Conservation (phyloP, 2,329 filamentous ascomycete species). For the Trichoderma koningii region DNA sequence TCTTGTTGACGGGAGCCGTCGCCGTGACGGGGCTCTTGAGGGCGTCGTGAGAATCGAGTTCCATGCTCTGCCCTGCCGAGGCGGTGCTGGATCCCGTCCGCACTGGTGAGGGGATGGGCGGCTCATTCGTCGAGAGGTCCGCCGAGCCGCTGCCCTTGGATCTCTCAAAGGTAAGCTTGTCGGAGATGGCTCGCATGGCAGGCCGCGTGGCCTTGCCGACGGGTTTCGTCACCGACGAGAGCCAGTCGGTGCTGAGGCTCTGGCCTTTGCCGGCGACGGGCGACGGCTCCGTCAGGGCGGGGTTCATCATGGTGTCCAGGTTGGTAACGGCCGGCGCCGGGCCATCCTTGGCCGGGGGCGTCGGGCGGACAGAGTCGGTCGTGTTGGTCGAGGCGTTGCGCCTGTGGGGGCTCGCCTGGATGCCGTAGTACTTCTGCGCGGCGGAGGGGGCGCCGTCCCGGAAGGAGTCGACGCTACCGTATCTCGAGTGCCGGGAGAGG, state of each 20-base stretch:
- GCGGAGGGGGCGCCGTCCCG: conserved; percentile 59
- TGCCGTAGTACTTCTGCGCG: conserved; percentile 70
- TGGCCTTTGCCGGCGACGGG: conserved; percentile 49
- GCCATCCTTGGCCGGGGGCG: conserved; percentile 55
- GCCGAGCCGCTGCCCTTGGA: conserved; percentile 53
- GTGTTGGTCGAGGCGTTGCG: conserved; percentile 64
- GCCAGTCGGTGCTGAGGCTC: conserved; percentile 57
- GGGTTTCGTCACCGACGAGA: conserved; percentile 57
- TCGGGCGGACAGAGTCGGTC: conserved; percentile 55
- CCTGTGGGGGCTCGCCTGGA: conserved; percentile 52
- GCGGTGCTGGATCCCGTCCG: conserved; percentile 75
- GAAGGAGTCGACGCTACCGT: conserved; percentile 76
- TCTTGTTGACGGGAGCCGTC: conserved; percentile 51
- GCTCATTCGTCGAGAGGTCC: conserved; percentile 55
- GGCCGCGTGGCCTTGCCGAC: conserved; percentile 55
- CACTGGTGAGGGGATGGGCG: conserved; percentile 63
- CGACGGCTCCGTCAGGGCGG: conserved; percentile 46
- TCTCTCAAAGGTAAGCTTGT: conserved; percentile 63
- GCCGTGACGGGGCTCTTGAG: conserved; percentile 58
- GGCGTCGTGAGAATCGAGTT: conserved; percentile 72
- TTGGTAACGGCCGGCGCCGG: conserved; percentile 62
- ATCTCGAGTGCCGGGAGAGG: conserved; percentile 72
- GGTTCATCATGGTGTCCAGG: conserved; percentile 51
- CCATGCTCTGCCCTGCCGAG: conserved; percentile 69
- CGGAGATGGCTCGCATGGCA: conserved; percentile 83